A percentile compares a stretch with the other conserved stretches of the same genome.
phyloP scores from a whole-genome alignment of 495 filamentous ascomycete species.

The Delitschia confertaspora region DNA sequence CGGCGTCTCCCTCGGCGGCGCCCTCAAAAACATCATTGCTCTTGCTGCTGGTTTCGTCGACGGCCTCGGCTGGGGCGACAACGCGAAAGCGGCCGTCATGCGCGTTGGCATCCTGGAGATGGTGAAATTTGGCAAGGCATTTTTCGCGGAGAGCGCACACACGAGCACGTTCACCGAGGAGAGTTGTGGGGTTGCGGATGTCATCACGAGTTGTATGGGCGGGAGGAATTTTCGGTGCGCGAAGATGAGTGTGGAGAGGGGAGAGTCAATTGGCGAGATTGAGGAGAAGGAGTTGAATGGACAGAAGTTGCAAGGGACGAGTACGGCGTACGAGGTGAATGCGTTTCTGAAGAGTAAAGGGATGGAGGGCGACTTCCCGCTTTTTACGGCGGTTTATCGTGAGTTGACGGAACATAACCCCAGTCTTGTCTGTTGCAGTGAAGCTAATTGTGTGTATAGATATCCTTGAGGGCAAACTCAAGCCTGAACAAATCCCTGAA shows the following conservation, averaged over 20 bases:
- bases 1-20: constrained; percentile 89
- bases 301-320: constrained; percentile 91
- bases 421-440: not conserved
- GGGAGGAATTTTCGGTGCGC: constrained; percentile 93
- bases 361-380: constrained; percentile 73
- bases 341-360: constrained; percentile 70
- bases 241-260: constrained; percentile 73
- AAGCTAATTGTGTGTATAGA: constrained; percentile 19
- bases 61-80: constrained; percentile 94
- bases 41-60: constrained; percentile 92
- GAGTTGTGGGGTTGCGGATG: constrained; percentile 88
- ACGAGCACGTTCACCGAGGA: constrained; percentile 89
- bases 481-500: constrained; percentile 38
- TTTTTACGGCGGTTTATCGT: constrained; percentile 79
- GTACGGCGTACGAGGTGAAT: constrained; percentile 85
- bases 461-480: constrained; percentile 39
- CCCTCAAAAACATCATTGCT: constrained; percentile 95
- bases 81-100: constrained; percentile 95
- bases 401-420: constrained; percentile 29
- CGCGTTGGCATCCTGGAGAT: constrained; percentile 89
- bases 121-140: constrained; percentile 86
- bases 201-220: constrained; percentile 86
- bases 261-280: constrained; percentile 72
- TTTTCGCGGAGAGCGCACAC: constrained; percentile 73
- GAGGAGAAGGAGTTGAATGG: constrained; percentile 88